Percentiles rank a stretch among this genome's conserved stretches.
Conservation (phyloP, 2,329 filamentous ascomycete species). For the Colletotrichum agaves region DNA sequence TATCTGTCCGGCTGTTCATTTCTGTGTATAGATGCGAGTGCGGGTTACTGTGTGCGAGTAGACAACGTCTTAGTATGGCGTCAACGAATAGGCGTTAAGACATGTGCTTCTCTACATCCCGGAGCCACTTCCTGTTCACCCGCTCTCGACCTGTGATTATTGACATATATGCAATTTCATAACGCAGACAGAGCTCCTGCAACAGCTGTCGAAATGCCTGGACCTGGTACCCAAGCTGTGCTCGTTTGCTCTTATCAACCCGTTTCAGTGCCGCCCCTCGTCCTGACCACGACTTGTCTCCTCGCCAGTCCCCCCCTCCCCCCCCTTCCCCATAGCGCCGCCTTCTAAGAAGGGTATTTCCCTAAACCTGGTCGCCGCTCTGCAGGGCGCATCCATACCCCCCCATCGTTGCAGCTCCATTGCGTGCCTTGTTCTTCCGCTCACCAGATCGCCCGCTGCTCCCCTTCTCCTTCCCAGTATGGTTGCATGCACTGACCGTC, state of each 20-base stretch:
- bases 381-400: conserved; percentile 39
- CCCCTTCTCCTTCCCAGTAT: conserved; percentile 61
- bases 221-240: conserved; percentile 22
- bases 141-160: neutral
- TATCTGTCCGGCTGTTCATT: conserved; percentile 4
- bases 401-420: conserved; percentile 39
- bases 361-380: conserved; percentile 34
- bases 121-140: neutral
- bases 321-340: conserved; percentile 37
- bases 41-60: neutral
- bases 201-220: conserved; percentile 12
- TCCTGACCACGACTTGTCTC: conserved; percentile 32
- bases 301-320: neutral
- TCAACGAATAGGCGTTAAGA: conserved; percentile 1
- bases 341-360: conserved; percentile 38
- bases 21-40: neutral
- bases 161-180: conserved; percentile 30
- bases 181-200: conserved; percentile 22
- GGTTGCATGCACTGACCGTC: conserved; percentile 55
- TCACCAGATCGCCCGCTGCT: conserved; percentile 50
- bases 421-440: conserved; percentile 38
- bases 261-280: conserved; percentile 34
- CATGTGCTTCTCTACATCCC: neutral
- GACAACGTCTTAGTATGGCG: neutral
- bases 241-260: conserved; percentile 38